phyloP scores from a whole-genome alignment of 1,284 basidiomycete species.

The Leccinum fuscescens region DNA sequence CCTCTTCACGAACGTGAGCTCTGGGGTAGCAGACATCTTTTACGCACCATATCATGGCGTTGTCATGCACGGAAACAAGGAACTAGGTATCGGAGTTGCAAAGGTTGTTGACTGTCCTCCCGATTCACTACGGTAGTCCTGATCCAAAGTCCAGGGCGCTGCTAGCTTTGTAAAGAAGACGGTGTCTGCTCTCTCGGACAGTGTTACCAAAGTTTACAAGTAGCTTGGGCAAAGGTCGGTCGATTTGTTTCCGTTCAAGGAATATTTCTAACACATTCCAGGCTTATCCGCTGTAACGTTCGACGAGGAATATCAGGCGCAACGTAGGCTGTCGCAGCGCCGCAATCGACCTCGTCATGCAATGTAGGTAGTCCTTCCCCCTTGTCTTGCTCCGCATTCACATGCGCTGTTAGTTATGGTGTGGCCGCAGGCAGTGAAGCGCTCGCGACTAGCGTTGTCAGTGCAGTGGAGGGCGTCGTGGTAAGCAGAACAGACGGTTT shows the following conservation, averaged over 20 bases:
- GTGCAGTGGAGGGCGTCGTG: slow-evolving; percentile 94
- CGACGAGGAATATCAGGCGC: slow-evolving; percentile 93
- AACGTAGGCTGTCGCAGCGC: slow-evolving; percentile 83
- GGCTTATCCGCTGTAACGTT: slow-evolving; percentile 95
- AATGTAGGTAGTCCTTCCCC: slow-evolving; percentile 50
- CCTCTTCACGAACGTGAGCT: slow-evolving; percentile 97
- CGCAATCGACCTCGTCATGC: slow-evolving; percentile 96
- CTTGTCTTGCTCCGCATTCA: slow-evolving; percentile 9
- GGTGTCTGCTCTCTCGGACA: slow-evolving; percentile 94
- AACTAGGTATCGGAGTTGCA: slow-evolving; percentile 95
- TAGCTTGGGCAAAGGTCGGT: slow-evolving; percentile 89
- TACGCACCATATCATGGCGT: slow-evolving; percentile 98
- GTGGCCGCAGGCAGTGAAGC: slow-evolving; percentile 94
- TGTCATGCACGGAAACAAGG: slow-evolving; percentile 95
- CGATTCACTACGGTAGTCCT: slow-evolving; percentile 2
- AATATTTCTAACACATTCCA: slow-evolving; percentile 30
- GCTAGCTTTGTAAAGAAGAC: slow-evolving; percentile 99
- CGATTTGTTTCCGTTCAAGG: not conserved
- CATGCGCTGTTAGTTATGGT: slow-evolving; percentile 66
- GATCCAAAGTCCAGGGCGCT: slow-evolving; percentile 63
- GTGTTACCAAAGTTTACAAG: slow-evolving; percentile 97
- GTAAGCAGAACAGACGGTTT: slow-evolving; percentile 45
- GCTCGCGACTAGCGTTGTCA: slow-evolving; percentile 90
- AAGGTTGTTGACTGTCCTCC: slow-evolving; percentile 51
- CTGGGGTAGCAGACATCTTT: slow-evolving; percentile 98